Evolutionary conservation across 2,329 filamentous ascomycete species (phyloP), one percentile per base, ranked within the genome.

Genomic region (Cordyceps fumosorosea): DNA sequence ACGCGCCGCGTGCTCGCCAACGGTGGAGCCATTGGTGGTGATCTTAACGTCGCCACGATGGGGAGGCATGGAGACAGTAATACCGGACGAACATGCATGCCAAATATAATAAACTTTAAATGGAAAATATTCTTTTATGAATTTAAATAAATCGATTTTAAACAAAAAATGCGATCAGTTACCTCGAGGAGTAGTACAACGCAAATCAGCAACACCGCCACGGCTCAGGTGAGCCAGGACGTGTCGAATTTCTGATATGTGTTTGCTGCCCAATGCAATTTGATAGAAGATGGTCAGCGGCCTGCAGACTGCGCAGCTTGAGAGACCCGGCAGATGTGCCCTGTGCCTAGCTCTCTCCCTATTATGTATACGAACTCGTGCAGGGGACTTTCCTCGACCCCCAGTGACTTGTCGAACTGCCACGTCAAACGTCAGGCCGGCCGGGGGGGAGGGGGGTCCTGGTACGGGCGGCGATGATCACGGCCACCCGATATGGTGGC

Each of bases 351-450:
- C 34, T 37, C 34, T 37, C 7, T 11, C 22, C 5, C 0, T 29
- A 6, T 6, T 6, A 29, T 20, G 18, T 24, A 34, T 24, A 53
- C 18, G 34, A 26, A 34, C 37, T 5, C 32, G 56, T 32, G 10
- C 22, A 20, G 22, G 7, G 22, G 20, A 24, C 26, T 26, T 18
- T 52, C 8, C 48, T 45, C 48, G 24, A 12, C 40, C 40, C 40
- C 50, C 32, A 48, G 42, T 60, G 58, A 60, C 48, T n/a, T 48
- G 40, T 47, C 29, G 18, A 53, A 16, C 40, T 47, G 58, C 50
- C 58, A 60, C 58, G 58, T 60, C 48, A 24, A 60, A 29, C 42
- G 50, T 60, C 58, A 54, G 58, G 58, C 50, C n/a, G 57, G 24
- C 57, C 37, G 20, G n/a, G 11, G n/a, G 32, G 45, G 26, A 2